A percentile compares a stretch with the other conserved stretches of the same genome.
phyloP scores from a whole-genome alignment of 164 flowering plant species.

The Umbellularia californica region DNA sequence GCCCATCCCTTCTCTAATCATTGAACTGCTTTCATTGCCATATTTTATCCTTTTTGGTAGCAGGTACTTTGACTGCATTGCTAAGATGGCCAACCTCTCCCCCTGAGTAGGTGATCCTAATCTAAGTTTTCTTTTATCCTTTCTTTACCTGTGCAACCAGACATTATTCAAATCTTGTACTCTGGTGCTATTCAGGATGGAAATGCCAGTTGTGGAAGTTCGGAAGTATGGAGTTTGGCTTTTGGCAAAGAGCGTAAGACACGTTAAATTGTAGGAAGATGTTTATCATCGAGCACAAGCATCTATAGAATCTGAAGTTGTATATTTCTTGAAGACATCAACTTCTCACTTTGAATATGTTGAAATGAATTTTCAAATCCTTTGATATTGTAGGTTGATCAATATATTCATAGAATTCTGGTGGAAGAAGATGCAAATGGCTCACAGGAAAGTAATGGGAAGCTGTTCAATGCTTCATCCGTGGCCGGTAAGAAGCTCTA shows the following conservation, averaged over 20 bases:
- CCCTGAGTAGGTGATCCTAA: conserved; percentile 43
- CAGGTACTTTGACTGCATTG: conserved; percentile 73
- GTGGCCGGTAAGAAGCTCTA: conserved; percentile 64
- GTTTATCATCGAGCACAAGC: neutral
- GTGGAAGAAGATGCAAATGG: conserved; percentile 75
- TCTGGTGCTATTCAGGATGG: conserved; percentile 55
- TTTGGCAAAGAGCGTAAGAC: conserved; percentile 78
- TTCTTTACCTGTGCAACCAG: neutral
- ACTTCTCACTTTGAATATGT: neutral
- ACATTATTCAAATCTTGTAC: conserved; percentile 6
- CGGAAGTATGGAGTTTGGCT: conserved; percentile 79
- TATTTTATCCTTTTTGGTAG: neutral
- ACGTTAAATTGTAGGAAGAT: neutral
- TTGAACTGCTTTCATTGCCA: neutral
- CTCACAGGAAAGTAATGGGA: conserved; percentile 24
- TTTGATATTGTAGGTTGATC: conserved; percentile 59
- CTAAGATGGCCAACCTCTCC: conserved; percentile 96
- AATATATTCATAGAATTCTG: conserved; percentile 72
- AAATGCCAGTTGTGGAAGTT: conserved; percentile 95
- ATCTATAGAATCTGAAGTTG: neutral
- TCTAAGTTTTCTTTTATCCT: neutral
- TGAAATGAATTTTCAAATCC: neutral
- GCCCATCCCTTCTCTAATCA: neutral
- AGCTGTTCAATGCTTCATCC: conserved; percentile 59
- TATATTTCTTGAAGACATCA: neutral